phyloP scores from a whole-genome alignment of 1,284 basidiomycete species.

The Moesziomyces sp. region DNA sequence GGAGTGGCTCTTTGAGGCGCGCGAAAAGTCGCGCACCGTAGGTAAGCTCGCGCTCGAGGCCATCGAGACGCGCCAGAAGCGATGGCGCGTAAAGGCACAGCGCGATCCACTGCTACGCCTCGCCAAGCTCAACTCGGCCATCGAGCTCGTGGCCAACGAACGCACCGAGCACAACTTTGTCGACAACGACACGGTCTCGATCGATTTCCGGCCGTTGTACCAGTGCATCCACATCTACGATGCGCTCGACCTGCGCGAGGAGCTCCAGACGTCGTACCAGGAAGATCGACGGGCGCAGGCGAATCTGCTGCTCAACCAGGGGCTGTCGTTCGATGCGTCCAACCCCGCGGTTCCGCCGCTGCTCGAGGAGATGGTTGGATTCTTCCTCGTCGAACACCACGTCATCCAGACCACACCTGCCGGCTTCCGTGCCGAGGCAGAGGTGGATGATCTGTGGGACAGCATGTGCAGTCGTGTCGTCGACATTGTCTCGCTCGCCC shows the following conservation, averaged over 20 bases:
- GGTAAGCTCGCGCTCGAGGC: slow-evolving; percentile 88
- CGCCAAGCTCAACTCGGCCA: slow-evolving; percentile 89
- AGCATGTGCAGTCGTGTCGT: slow-evolving; percentile 83
- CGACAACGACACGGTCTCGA: slow-evolving; percentile 84
- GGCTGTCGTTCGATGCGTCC: slow-evolving; percentile 67
- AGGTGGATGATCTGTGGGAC: slow-evolving; percentile 97
- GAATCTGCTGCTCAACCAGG: slow-evolving; percentile 85
- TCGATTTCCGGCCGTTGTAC: slow-evolving; percentile 95
- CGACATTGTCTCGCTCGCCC: slow-evolving; percentile 78
- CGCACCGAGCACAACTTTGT: slow-evolving; percentile 92
- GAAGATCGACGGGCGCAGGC: slow-evolving; percentile 93
- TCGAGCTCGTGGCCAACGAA: slow-evolving; percentile 93
- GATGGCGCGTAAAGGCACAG: slow-evolving; percentile 76
- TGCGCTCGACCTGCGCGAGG: slow-evolving; percentile 85
- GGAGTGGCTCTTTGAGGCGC: slow-evolving; percentile 94
- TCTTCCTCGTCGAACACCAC: slow-evolving; percentile 95
- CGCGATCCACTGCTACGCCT: slow-evolving; percentile 70
- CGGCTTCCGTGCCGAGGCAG: slow-evolving; percentile 83
- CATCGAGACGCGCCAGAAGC: slow-evolving; percentile 84
- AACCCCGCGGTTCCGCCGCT: slow-evolving; percentile 47
- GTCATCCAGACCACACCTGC: slow-evolving; percentile 83
- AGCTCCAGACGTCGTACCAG: slow-evolving; percentile 91
- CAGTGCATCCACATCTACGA: slow-evolving; percentile 98
- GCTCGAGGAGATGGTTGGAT: slow-evolving; percentile 91
- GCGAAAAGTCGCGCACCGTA: slow-evolving; percentile 86